Evolutionary conservation across 192 early-diverging fungal genomes (phyloP), one percentile per base, ranked within the genome.

Genomic region (Podila epicladia): DNA sequence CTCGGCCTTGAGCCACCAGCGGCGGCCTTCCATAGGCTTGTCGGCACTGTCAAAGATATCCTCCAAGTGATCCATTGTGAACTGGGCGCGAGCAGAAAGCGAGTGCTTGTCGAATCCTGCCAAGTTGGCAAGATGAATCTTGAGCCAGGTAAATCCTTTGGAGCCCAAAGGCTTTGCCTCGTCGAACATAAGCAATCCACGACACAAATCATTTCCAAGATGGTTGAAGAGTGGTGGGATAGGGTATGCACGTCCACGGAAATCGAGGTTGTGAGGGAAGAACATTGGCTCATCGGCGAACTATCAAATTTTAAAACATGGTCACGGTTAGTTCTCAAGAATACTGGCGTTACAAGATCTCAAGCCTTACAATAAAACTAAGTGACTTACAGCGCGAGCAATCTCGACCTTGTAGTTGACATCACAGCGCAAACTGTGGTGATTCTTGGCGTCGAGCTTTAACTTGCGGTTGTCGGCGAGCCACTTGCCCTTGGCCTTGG

Each of bases 261-360:
- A 99, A 82, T 99, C 97, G 69, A 98, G 76, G 75, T 96, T 97
- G 84, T 99, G 97, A 20, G 97, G 97, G 83, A 98, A 99, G 85
- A 93, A 99, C 88, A 99, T 95, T 3, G 89, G 89, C 58, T 95
- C 87, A 68, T 94, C 91, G 33, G 95, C 72, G 73, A 96, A 97
- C 93, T 95, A 82, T 32, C 38, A 64, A 64, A 32, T 29, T 70
- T 1, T 67, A 55, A 24, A 63, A 53, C 33, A 29, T 41, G 24
- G 32, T 74, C 1, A 51, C 49, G 24, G 4, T 55, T 55, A 45
- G 41, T 45, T 45, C 41, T 37, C 13, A 45, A 28, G 9, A 19
- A 28, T n/a, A 20, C 1, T 26, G 63, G 20, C 15, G 17, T 13
- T 15, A 45, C 7, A 20, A 2, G 26, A 13, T 0, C 0, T 13